Conservation (phyloP, 139 green algal species). For the Coelastrella sp. region DNA sequence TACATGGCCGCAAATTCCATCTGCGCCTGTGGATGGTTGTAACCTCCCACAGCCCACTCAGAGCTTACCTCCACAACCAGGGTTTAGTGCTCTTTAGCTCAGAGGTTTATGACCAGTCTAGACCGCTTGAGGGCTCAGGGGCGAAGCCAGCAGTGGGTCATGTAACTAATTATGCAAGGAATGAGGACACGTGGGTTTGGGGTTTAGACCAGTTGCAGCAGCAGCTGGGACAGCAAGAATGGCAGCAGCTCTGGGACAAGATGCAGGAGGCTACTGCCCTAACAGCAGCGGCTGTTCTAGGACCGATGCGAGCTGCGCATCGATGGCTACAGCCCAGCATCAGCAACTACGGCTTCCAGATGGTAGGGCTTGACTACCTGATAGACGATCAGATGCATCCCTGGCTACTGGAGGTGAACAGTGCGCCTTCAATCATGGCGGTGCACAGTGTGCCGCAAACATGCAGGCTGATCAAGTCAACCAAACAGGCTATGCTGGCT, state of each 20-base stretch:
- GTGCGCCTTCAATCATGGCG: slow-evolving; percentile 65
- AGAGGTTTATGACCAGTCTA: slow-evolving; percentile 47
- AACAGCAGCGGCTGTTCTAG: slow-evolving; percentile 35
- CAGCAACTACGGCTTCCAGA: slow-evolving; percentile 67
- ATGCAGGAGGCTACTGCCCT: slow-evolving; percentile 14
- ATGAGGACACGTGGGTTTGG: slow-evolving; percentile 64
- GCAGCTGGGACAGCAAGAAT: slow-evolving; percentile 48
- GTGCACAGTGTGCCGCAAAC: slow-evolving; percentile 38
- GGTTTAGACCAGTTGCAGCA: slow-evolving; percentile 47
- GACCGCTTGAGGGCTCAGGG: background rate
- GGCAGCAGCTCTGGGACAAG: slow-evolving; percentile 42
- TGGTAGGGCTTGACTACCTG: slow-evolving; percentile 67
- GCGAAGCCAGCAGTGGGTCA: slow-evolving; percentile 48
- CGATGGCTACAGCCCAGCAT: slow-evolving; percentile 50
- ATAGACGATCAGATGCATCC: slow-evolving; percentile 57
- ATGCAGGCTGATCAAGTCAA: slow-evolving; percentile 29
- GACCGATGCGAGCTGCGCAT: slow-evolving; percentile 51
- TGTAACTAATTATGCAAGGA: slow-evolving; percentile 69
- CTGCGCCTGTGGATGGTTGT: slow-evolving; percentile 71
- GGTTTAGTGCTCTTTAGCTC: slow-evolving; percentile 69
- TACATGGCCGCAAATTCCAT: slow-evolving; percentile 68
- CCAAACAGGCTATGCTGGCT: slow-evolving; percentile 56
- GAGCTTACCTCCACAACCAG: slow-evolving; percentile 60
- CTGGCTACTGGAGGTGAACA: slow-evolving; percentile 75
- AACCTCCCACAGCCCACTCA: slow-evolving; percentile 52